Evolutionary conservation across 306 rosid species (phyloP).

Genomic region (Glycine soja): DNA sequence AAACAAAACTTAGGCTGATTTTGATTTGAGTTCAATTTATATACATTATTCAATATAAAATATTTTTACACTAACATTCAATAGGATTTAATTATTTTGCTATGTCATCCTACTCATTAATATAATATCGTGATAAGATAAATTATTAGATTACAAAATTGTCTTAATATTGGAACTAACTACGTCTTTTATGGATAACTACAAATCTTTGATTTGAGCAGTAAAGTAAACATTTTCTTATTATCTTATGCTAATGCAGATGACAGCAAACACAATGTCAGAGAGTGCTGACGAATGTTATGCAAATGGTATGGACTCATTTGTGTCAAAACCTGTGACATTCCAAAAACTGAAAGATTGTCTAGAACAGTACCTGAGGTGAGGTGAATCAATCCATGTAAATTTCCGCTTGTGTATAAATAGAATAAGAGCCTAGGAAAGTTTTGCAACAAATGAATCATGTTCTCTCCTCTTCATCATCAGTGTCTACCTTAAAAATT

Average conservation of each 20-base stretch:
- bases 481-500: slow-evolving; percentile 46
- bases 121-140: background rate
- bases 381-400: slow-evolving; percentile 64
- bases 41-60: background rate
- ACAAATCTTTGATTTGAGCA: too few species aligned
- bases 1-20: slow-evolving; percentile 9
- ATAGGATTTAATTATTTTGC: background rate
- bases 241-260: slow-evolving; percentile 58
- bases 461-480: slow-evolving; percentile 45
- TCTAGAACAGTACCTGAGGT: slow-evolving; percentile 67
- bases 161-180: background rate
- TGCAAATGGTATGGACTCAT: slow-evolving; percentile 92
- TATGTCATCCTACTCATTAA: background rate
- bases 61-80: background rate
- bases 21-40: background rate
- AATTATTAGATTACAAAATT: background rate
- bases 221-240: background rate
- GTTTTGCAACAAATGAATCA: slow-evolving; percentile 69
- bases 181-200: background rate
- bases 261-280: slow-evolving; percentile 91
- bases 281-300: slow-evolving; percentile 95
- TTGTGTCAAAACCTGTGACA: slow-evolving; percentile 92
- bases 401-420: slow-evolving; percentile 62
- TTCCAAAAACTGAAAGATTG: slow-evolving; percentile 76
- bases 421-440: slow-evolving; percentile 66